A percentile compares a stretch with the other conserved stretches of the same genome.
Conservation (phyloP, 2,329 filamentous ascomycete species). For the Paraconiothyrium sp. region DNA sequence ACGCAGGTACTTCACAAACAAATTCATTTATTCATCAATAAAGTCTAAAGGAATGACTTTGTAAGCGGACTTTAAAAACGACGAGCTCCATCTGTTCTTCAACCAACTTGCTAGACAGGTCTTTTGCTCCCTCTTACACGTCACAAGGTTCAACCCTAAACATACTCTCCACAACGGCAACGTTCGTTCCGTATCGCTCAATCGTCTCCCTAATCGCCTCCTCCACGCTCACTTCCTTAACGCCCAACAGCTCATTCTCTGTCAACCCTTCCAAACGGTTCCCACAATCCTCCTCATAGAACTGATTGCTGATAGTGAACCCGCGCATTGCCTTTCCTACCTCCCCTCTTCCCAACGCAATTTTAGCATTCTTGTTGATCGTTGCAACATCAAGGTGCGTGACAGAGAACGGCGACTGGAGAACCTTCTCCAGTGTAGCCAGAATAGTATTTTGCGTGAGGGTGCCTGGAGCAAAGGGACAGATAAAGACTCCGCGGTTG, state of each 20-base stretch:
- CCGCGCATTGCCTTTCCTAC: conserved; percentile 41
- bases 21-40: too few species aligned
- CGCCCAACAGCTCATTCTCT: conserved; percentile 43
- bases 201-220: conserved; percentile 41
- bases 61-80: too few species aligned
- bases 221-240: conserved; percentile 35
- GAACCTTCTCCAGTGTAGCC: conserved; percentile 30
- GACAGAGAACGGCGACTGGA: conserved; percentile 32
- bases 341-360: conserved; percentile 40
- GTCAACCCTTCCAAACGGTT: conserved; percentile 37
- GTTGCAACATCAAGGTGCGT: conserved; percentile 39
- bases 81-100: too few species aligned
- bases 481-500: conserved; percentile 44
- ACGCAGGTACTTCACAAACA: neutral
- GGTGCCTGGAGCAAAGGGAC: conserved; percentile 26
- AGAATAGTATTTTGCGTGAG: conserved; percentile 43
- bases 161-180: conserved; percentile 38
- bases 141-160: conserved; percentile 41
- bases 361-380: conserved; percentile 39
- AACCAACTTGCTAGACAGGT: too few species aligned
- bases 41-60: too few species aligned
- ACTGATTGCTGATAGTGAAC: conserved; percentile 42
- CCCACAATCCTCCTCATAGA: conserved; percentile 41
- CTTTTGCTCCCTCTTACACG: too few species aligned
- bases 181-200: conserved; percentile 33